A percentile compares a stretch with the other conserved stretches of the same genome.
Evolutionary conservation across 192 early-diverging fungal genomes (phyloP).

Genomic region (Anaeromyces robustus): DNA sequence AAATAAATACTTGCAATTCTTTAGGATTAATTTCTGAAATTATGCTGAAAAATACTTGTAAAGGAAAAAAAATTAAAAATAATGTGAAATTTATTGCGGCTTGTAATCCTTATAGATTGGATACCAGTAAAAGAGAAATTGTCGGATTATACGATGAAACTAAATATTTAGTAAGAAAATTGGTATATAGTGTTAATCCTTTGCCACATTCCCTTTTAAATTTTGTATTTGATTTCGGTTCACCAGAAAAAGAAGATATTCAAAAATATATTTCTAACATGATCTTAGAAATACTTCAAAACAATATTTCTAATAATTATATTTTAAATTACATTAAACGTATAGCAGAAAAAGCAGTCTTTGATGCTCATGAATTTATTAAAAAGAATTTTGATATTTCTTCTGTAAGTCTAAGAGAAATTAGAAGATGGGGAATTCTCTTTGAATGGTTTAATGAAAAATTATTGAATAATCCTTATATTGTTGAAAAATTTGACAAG

Average conservation of each 20-base stretch:
- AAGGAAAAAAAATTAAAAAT: not conserved
- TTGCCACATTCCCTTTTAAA: not conserved
- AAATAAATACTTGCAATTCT: not conserved
- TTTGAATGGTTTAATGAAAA: not conserved
- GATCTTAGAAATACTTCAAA: not conserved
- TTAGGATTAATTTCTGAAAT: not conserved
- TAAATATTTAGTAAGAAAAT: not conserved
- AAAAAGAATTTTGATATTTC: not conserved
- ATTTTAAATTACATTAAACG: not conserved
- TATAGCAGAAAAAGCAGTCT: not conserved
- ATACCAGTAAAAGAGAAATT: not conserved
- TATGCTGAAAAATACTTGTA: not conserved
- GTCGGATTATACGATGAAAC: not conserved
- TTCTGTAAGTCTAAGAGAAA: not conserved
- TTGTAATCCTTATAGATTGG: not conserved
- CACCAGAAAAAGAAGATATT: not conserved
- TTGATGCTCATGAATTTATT: not conserved
- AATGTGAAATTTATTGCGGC: not conserved
- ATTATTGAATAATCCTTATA: not conserved
- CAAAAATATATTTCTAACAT: not conserved
- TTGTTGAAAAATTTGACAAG: not conserved
- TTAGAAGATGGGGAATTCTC: not conserved
- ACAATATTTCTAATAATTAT: not conserved
- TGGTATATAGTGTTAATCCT: not conserved
- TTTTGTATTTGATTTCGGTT: not conserved